phyloP scores from a whole-genome alignment of 106 monocot species.

The Hemerocallis citrina region DNA sequence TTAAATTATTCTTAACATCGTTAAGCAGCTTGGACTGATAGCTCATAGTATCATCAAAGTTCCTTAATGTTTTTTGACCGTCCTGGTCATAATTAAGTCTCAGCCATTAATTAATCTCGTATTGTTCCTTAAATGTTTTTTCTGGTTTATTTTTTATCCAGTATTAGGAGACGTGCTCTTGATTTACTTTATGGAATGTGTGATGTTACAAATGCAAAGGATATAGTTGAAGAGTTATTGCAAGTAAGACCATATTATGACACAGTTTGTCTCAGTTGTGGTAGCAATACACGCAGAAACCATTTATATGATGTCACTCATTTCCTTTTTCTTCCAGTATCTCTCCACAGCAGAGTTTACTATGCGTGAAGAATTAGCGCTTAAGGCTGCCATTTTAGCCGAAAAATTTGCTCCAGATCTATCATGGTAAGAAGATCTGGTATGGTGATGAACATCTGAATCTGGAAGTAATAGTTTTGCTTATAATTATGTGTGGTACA shows the following conservation, averaged over 20 bases:
- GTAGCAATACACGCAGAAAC: neutral
- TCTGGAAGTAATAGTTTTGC: neutral
- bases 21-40: neutral
- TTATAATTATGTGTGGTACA: too few species aligned
- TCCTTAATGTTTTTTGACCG: too few species aligned
- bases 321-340: slow-evolving; percentile 47
- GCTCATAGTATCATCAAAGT: too few species aligned
- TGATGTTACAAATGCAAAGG: slow-evolving; percentile 97
- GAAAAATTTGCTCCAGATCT: slow-evolving; percentile 99
- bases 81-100: too few species aligned
- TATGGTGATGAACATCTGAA: neutral
- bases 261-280: neutral
- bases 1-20: too few species aligned
- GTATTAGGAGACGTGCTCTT: slow-evolving; percentile 97
- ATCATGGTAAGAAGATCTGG: slow-evolving; percentile 58
- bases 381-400: slow-evolving; percentile 97
- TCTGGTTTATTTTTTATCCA: slow-evolving; percentile 25
- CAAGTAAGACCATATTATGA: slow-evolving; percentile 37
- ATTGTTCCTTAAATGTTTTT: too few species aligned
- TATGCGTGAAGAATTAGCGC: slow-evolving; percentile 97
- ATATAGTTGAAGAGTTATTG: slow-evolving; percentile 96
- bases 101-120: too few species aligned
- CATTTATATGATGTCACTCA: neutral
- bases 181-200: slow-evolving; percentile 99
- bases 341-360: slow-evolving; percentile 91